phyloP scores from a whole-genome alignment of 371 early-diverging fungal species.

The Mucor piriformis region DNA sequence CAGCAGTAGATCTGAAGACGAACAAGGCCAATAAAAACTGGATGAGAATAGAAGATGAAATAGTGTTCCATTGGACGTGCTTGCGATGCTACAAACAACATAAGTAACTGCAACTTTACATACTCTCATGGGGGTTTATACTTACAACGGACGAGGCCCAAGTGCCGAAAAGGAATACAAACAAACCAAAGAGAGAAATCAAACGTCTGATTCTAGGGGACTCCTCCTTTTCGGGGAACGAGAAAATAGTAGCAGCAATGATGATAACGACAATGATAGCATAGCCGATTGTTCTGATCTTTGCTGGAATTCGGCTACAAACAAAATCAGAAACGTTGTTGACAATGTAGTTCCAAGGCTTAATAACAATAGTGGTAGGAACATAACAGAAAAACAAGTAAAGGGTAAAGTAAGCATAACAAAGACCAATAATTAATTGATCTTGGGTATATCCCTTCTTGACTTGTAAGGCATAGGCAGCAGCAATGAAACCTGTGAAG shows the following conservation, averaged over 20 bases:
- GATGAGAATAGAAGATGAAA: conserved; percentile 68
- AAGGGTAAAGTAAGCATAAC: conserved; percentile 31
- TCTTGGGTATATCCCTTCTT: conserved; percentile 38
- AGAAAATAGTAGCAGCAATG: conserved; percentile 58
- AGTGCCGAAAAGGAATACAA: conserved; percentile 56
- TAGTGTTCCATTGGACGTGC: conserved; percentile 74
- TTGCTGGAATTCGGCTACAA: neutral
- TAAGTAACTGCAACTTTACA: neutral
- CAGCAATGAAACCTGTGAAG: conserved; percentile 30
- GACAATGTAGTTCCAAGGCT: conserved; percentile 14
- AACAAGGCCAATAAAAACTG: conserved; percentile 82
- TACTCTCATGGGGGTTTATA: neutral
- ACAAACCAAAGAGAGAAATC: conserved; percentile 73
- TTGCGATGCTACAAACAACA: conserved; percentile 44
- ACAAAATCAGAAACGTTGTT: neutral
- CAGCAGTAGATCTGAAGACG: conserved; percentile 72
- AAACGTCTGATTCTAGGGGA: conserved; percentile 66
- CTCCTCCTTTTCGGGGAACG: conserved; percentile 45
- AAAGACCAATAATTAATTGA: conserved; percentile 29
- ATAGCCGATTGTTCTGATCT: neutral
- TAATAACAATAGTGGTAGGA: conserved; percentile 24
- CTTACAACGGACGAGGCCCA: conserved; percentile 57
- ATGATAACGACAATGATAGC: conserved; percentile 30
- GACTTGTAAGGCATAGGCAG: conserved; percentile 29
- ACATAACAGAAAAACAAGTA: conserved; percentile 24